phyloP scores from a whole-genome alignment of 345 rosid genomes.

The Aegle marmelos region DNA sequence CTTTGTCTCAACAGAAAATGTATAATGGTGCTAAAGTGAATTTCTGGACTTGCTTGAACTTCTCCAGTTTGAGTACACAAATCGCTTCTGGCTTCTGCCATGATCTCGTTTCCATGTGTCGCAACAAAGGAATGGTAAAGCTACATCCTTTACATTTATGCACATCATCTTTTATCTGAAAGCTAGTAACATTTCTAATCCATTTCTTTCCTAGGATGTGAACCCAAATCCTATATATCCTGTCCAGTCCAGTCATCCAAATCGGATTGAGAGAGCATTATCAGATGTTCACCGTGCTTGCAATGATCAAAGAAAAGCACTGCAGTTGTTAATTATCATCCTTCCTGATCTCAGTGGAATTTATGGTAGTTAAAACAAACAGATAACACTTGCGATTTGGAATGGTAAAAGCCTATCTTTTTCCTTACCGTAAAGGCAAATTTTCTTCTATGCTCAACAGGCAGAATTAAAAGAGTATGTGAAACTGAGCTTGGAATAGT shows the following conservation, averaged over 20 bases:
- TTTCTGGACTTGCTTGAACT: slow-evolving; percentile 61
- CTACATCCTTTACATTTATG: not conserved
- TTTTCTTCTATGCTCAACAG: slow-evolving; percentile 21
- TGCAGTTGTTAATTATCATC: slow-evolving; percentile 58
- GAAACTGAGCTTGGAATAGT: slow-evolving; percentile 76
- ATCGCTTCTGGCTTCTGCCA: slow-evolving; percentile 40
- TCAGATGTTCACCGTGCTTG: slow-evolving; percentile 25
- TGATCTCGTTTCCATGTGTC: slow-evolving; percentile 53
- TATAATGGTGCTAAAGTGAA: slow-evolving; percentile 56
- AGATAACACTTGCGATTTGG: not conserved
- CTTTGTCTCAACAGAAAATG: slow-evolving; percentile 56
- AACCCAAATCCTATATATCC: slow-evolving; percentile 36
- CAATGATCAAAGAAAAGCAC: slow-evolving; percentile 17
- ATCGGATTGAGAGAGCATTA: slow-evolving; percentile 47
- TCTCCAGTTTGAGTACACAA: slow-evolving; percentile 27
- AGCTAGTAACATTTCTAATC: not conserved
- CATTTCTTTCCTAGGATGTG: slow-evolving; percentile 32
- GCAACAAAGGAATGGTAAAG: slow-evolving; percentile 66
- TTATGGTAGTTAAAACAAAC: slow-evolving; percentile 41
- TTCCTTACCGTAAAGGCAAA: not conserved
- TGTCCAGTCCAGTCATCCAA: slow-evolving; percentile 24
- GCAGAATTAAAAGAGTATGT: slow-evolving; percentile 58
- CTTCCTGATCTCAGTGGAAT: slow-evolving; percentile 60
- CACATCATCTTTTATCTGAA: not conserved
- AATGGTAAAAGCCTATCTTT: not conserved